Percentiles rank a stretch among this genome's conserved stretches.
These are phyloP conservation scores for Apiosordaria backusii DNA, from an alignment of 495 filamentous ascomycete species.

Conservation along the genomic window DNA sequence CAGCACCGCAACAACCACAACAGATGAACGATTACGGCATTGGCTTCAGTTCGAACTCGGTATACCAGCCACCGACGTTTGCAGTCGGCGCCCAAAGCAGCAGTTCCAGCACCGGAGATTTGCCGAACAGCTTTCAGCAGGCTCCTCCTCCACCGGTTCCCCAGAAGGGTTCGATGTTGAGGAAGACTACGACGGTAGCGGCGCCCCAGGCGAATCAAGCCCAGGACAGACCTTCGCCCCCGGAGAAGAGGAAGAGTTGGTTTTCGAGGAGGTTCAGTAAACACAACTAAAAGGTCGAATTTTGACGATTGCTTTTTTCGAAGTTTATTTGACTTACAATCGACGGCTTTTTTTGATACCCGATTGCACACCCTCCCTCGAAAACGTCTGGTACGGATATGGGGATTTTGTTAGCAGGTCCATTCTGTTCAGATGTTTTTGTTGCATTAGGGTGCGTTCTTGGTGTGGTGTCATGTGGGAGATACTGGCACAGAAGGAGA, in stretches of 20 bases:
- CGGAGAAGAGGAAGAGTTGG: conserved; percentile 84
- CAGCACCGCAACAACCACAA: conserved; percentile 29
- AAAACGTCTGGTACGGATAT: conserved; percentile 2
- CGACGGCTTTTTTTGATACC: background rate
- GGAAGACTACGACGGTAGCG: conserved; percentile 28
- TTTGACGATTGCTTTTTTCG: conserved; percentile 2
- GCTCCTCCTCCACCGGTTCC: conserved; percentile 36
- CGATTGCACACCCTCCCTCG: background rate
- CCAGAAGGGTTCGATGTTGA: conserved; percentile 34
- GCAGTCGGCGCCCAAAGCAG: conserved; percentile 26
- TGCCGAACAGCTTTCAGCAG: conserved; percentile 15
- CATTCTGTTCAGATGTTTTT: too few relatives aligned
- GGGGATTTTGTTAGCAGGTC: background rate
- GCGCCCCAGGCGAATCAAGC: conserved; percentile 14
- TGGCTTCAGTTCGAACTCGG: conserved; percentile 38
- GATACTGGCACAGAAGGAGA: background rate
- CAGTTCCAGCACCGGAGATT: conserved; percentile 8
- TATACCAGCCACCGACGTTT: conserved; percentile 36
- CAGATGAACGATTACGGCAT: conserved; percentile 48
- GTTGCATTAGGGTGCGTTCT: background rate
- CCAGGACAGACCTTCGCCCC: conserved; percentile 38
- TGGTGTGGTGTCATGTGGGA: background rate
- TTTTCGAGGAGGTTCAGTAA: conserved; percentile 80
- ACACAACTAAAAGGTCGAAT: conserved; percentile 32
- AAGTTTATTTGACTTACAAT: background rate